Percentiles rank a stretch among this genome's conserved stretches.
These are phyloP conservation scores for Sarocladiaceae sp. DNA, from an alignment of 2,329 filamentous ascomycete genomes.

Conservation along the genomic window DNA sequence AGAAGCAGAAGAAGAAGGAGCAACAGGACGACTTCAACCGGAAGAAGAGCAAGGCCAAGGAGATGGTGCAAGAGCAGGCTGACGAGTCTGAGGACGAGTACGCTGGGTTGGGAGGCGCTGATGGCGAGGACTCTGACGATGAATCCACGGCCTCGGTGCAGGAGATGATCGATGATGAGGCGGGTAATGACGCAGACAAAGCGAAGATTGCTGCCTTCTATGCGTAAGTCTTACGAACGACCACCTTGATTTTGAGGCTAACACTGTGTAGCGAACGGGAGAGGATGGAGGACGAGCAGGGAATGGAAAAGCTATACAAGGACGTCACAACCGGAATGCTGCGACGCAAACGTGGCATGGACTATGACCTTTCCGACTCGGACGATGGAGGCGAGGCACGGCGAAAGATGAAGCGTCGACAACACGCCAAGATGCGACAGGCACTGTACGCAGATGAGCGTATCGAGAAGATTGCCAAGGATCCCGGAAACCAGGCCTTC, in stretches of 20 bases:
- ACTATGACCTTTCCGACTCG: slow-evolving; percentile 82
- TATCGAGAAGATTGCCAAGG: slow-evolving; percentile 82
- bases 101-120: slow-evolving; percentile 81
- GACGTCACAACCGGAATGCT: slow-evolving; percentile 87
- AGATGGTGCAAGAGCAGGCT: slow-evolving; percentile 86
- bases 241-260: slow-evolving; percentile 9
- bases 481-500: slow-evolving; percentile 86
- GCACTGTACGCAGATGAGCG: slow-evolving; percentile 83
- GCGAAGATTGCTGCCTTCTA: slow-evolving; percentile 78
- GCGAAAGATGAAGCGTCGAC: slow-evolving; percentile 73
- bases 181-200: slow-evolving; percentile 70
- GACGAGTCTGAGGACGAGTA: slow-evolving; percentile 99
- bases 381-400: slow-evolving; percentile 78
- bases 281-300: slow-evolving; percentile 74
- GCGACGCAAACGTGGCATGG: slow-evolving; percentile 73
- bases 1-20: slow-evolving; percentile 46
- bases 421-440: slow-evolving; percentile 88
- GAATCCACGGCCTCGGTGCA: slow-evolving; percentile 64
- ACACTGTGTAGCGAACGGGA: slow-evolving; percentile 60
- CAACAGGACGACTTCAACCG: slow-evolving; percentile 61
- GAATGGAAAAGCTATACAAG: slow-evolving; percentile 84
- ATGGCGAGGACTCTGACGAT: slow-evolving; percentile 79
- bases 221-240: slow-evolving; percentile 58
- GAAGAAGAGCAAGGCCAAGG: slow-evolving; percentile 79
- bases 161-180: slow-evolving; percentile 86